These are phyloP conservation scores for Candida tibetensis DNA, from an alignment of 805 yeast species.

Conservation along the genomic window DNA sequence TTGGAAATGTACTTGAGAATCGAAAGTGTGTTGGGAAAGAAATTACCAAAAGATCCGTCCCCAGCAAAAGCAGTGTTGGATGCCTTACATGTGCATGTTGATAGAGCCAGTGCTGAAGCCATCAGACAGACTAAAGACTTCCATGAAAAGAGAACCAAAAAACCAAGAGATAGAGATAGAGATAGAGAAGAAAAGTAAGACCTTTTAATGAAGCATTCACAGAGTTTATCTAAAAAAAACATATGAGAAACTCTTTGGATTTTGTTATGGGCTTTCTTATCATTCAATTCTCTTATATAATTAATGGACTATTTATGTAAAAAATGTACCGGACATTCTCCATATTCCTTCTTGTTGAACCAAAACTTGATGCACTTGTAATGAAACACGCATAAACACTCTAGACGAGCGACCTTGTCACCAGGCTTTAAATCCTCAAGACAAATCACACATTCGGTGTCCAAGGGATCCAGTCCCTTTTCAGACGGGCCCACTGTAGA, in stretches of 20 bases:
- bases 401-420: slow-evolving; percentile 86
- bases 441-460: slow-evolving; percentile 89
- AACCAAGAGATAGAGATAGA: slow-evolving; percentile 35
- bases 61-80: slow-evolving; percentile 75
- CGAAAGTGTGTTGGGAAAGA: slow-evolving; percentile 81
- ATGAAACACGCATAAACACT: slow-evolving; percentile 93
- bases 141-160: slow-evolving; percentile 42
- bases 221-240: too few species aligned
- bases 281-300: too few species aligned
- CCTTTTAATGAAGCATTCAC: not conserved
- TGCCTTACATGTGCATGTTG: slow-evolving; percentile 81
- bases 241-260: too few species aligned
- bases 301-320: slow-evolving; percentile 33
- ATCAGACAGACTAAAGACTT: slow-evolving; percentile 71
- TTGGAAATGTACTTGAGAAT: slow-evolving; percentile 83
- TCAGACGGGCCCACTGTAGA: slow-evolving; percentile 16
- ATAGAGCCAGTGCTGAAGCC: slow-evolving; percentile 88
- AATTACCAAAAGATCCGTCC: slow-evolving; percentile 73
- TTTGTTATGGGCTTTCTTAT: too few species aligned
- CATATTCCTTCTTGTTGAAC: slow-evolving; percentile 82
- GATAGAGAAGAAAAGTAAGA: slow-evolving; percentile 9
- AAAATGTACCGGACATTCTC: slow-evolving; percentile 82
- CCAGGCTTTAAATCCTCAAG: slow-evolving; percentile 85
- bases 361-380: slow-evolving; percentile 87
- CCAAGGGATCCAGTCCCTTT: slow-evolving; percentile 29